Evolutionary conservation across 495 filamentous ascomycete species (phyloP), one percentile per base, ranked within the genome.

Genomic region (Hypomontagnella monticulosa): DNA sequence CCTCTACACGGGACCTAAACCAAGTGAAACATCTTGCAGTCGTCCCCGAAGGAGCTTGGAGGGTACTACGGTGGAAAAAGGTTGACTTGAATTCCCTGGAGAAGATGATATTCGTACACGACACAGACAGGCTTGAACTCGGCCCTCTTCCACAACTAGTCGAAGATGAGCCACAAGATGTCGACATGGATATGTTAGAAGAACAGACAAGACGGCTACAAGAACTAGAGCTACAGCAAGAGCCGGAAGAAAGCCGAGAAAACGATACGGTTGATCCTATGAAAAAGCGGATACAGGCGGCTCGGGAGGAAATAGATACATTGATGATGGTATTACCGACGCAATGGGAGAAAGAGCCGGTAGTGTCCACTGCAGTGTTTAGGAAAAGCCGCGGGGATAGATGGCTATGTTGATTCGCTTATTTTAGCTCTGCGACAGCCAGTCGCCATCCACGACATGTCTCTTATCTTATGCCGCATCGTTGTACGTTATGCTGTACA

Each of bases 91-190:
- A 60, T 36, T 71, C 66, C 7, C 16, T 74, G 4, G 40, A 72
- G 32, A 63, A 59, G 19, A 57, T 74, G 11, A 72, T 72, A 41
- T 72, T 74, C 33, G 71, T 74, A 8, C 66, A 74, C 41, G 63
- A 63, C 41, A 57, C 69, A 15, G 71, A 74, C 19, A 55, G 60
- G 20, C 23, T 62, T 42, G 65, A 59, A 42, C 38, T 62, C 10
- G 63, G 71, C n/a, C 16, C 63, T 33, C 52, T 61, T 14, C 62
- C 71, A 4, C 58, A 60, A n/a, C 54, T 74, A 11, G 34, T 70
- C 0, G 69, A 67, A 47, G 71, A 73, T 30, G 55, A 61, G 27
- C 61, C 51, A 30, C 38, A 63, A 59, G 58, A 52, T 10, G 18
- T 56, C 16, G 63, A 52, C 16, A 6, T 46, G 53, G 59, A 59